Percentiles rank a stretch among this genome's conserved stretches.
These are phyloP conservation scores for Musa schizocarpa DNA, from an alignment of 176 grass and related monocot genomes.

Conservation along the genomic window DNA sequence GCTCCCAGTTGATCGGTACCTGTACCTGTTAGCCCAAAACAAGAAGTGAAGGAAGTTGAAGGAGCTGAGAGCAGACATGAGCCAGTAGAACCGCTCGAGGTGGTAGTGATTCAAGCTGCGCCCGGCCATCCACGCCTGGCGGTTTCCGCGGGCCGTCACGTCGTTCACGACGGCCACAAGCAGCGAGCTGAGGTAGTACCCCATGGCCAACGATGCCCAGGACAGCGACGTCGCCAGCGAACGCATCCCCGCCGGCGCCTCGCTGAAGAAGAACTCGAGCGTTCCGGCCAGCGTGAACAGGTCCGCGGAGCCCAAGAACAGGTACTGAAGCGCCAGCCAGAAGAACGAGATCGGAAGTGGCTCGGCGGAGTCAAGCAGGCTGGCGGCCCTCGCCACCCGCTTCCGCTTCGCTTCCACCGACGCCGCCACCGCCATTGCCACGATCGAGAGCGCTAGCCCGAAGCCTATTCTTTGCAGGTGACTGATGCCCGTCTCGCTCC, in stretches of 20 bases:
- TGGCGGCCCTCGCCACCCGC: slow-evolving; percentile 6
- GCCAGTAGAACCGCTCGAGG: slow-evolving; percentile 64
- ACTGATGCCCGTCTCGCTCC: slow-evolving; percentile 29
- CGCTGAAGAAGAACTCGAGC: slow-evolving; percentile 74
- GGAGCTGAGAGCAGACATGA: slow-evolving; percentile 31
- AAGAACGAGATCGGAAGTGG: slow-evolving; percentile 35
- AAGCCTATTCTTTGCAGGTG: slow-evolving; percentile 52
- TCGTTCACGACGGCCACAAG: slow-evolving; percentile 46
- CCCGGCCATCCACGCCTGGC: slow-evolving; percentile 38
- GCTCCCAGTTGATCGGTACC: slow-evolving; percentile 21
- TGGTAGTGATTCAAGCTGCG: slow-evolving; percentile 28
- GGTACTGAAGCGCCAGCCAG: slow-evolving; percentile 63
- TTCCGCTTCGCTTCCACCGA: slow-evolving; percentile 40
- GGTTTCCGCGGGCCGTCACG: slow-evolving; percentile 12
- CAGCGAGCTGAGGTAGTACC: slow-evolving; percentile 44
- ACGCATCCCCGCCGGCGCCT: slow-evolving; percentile 55
- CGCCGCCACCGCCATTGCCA: slow-evolving; percentile 32
- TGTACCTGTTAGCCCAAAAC: slow-evolving; percentile 37
- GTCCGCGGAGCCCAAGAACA: slow-evolving; percentile 49
- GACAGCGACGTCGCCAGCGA: slow-evolving; percentile 51
- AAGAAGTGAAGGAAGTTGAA: slow-evolving; percentile 39
- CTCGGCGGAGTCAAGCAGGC: neutral
- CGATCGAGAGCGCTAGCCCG: slow-evolving; percentile 28
- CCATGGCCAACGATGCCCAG: slow-evolving; percentile 46
- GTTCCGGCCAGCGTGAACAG: slow-evolving; percentile 56